Base-by-base conservation (phyloP, 441 rosid species). In the Codiaeum variegatum region DNA sequence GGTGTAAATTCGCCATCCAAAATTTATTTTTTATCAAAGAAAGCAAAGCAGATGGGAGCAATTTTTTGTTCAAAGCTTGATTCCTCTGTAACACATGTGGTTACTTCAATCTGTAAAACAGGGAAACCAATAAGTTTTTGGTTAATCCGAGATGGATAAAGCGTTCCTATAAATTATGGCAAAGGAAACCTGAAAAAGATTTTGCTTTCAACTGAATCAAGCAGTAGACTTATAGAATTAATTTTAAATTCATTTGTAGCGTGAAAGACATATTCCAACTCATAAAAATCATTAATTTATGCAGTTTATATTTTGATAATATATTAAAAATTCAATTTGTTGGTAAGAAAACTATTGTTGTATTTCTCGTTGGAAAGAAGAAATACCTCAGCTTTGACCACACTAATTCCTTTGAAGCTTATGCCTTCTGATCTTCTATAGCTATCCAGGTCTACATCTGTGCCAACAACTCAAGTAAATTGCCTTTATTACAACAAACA, bases 381-480 rank as follows among this genome's bases (percentile, higher is more conserved):
- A 62, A 86, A 84, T 69, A 82, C 0, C 26, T 78, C 84, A 28
- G 85, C 84, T 21, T 84, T 82, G 1, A 83, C 85, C 23, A 80
- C 73, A 29, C 80, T 24, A 32, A 40, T 61, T 15, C 86, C 90
- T 51, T 84, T 80, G 78, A 84, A 47, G 21, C 1, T 23, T 54
- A 28, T 71, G 0, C 52, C 2, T 38, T 13, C 23, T 36, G 38
- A 6, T 6, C 18, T 1, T 23, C 36, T 40, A 63, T 1, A 7
- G 66, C 32, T 62, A 73, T 16, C 11, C 64, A n/a, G n/a, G n/a
- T n/a, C n/a, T 32, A 32, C 36, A 32, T 32, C 36, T 32, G 5
- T 36, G 38, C 38, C 5, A 6, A 36, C 7, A 32, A 36, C 38
- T 36, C 7, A 36, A 36, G 38, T 36, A 36, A 6, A 5, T 36